These are phyloP conservation scores for Neonectria faginata DNA, from an alignment of 2,329 filamentous ascomycete species.

Conservation along the genomic window DNA sequence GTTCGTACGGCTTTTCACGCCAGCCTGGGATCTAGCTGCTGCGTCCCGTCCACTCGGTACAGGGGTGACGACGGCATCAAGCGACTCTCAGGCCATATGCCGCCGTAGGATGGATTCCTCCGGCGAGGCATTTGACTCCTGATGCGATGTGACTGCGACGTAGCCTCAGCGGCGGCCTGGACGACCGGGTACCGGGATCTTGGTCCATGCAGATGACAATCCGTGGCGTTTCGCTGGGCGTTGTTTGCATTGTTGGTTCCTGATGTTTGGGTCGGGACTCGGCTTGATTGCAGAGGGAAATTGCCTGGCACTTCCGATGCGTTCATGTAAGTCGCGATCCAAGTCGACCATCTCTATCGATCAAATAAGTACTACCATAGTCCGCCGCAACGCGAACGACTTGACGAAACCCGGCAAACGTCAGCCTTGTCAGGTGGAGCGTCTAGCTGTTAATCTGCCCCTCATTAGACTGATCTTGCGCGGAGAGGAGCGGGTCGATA, in stretches of 20 bases:
- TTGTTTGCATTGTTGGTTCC: constrained; percentile 4
- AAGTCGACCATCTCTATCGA: background rate
- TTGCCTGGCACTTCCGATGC: constrained; percentile 1
- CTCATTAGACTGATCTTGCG: constrained; percentile 16
- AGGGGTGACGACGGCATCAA: constrained; percentile 21
- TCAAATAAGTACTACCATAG: background rate
- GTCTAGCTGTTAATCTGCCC: constrained; percentile 13
- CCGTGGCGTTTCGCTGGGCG: constrained; percentile 15
- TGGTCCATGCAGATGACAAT: constrained; percentile 5
- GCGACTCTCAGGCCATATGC: constrained; percentile 18
- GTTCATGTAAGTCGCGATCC: constrained; percentile 12
- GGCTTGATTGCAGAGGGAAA: background rate
- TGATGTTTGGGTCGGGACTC: background rate
- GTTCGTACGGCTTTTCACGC: background rate
- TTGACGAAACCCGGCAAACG: constrained; percentile 3
- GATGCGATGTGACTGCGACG: constrained; percentile 15
- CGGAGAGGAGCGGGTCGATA: constrained; percentile 18
- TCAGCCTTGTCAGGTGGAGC: constrained; percentile 11
- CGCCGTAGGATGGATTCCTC: background rate
- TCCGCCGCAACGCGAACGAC: background rate
- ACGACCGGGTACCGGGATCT: background rate
- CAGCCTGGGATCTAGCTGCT: background rate
- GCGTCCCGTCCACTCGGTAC: constrained; percentile 10
- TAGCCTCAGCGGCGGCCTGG: background rate
- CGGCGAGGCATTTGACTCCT: constrained; percentile 4